Evolutionary conservation across 148 eudicot genomes (phyloP).

Genomic region (Arctostaphylos glauca): DNA sequence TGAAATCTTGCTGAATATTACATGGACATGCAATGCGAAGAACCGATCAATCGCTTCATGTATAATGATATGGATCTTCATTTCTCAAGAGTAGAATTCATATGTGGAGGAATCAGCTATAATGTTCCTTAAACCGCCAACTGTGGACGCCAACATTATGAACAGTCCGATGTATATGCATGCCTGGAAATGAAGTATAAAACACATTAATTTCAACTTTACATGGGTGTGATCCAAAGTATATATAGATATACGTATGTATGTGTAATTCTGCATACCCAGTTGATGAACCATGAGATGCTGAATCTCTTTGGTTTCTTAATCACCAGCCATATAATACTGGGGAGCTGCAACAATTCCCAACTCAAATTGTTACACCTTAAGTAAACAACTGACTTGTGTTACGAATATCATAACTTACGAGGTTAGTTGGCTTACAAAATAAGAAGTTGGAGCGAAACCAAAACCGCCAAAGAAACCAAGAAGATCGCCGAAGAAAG

Average conservation of each 20-base stretch:
- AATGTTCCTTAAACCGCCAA: constrained; percentile 84
- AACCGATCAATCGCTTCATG: neutral
- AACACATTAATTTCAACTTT: neutral
- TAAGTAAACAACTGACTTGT: too few relatives aligned
- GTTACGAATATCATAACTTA: neutral
- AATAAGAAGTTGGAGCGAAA: constrained; percentile 85
- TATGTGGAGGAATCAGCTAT: constrained; percentile 75
- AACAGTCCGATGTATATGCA: constrained; percentile 70
- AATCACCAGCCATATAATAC: constrained; percentile 76
- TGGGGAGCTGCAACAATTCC: constrained; percentile 61
- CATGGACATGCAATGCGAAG: neutral
- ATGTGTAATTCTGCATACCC: constrained; percentile 46
- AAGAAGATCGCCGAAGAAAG: constrained; percentile 95
- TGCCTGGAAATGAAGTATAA: constrained; percentile 40
- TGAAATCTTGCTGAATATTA: constrained; percentile 24
- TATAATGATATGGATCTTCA: neutral
- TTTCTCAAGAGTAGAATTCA: constrained; percentile 52
- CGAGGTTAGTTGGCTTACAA: constrained; percentile 43
- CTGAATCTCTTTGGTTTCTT: constrained; percentile 79
- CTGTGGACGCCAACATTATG: constrained; percentile 79
- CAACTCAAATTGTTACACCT: neutral
- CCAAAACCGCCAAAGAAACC: constrained; percentile 99
- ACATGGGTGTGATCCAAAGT: neutral
- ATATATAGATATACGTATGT: neutral
- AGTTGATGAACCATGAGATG: constrained; percentile 71